A percentile compares a stretch with the other conserved stretches of the same genome.
Evolutionary conservation across 73 alveolate species (phyloP).

Genomic region (Tetrahymena elliotti): DNA sequence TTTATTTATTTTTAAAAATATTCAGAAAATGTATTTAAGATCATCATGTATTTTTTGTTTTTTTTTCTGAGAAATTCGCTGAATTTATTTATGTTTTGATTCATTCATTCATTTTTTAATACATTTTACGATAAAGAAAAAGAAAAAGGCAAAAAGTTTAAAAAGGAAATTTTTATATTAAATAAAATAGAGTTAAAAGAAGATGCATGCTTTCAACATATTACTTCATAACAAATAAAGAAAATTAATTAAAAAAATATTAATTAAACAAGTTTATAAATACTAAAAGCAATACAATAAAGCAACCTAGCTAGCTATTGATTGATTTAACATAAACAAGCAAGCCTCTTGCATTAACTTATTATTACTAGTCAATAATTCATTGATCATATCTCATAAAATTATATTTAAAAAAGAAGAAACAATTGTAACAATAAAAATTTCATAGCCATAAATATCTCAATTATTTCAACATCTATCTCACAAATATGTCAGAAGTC

Average conservation of each 20-base stretch:
- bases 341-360: not conserved
- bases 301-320: too few relatives aligned
- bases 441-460: not conserved
- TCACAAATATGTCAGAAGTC: not conserved
- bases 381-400: not conserved
- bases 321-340: not conserved
- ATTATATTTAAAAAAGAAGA: not conserved
- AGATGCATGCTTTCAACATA: not conserved
- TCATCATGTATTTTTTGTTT: too few relatives aligned
- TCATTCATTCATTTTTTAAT: not conserved
- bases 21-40: not conserved
- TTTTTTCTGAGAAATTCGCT: not conserved
- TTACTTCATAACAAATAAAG: not conserved
- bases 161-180: not conserved
- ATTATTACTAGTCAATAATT: not conserved
- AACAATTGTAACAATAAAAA: not conserved
- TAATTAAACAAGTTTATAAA: not conserved
- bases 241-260: too few relatives aligned
- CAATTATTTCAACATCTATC: not conserved
- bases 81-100: not conserved
- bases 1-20: not conserved
- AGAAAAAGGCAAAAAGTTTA: not conserved
- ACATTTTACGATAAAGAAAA: not conserved
- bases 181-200: not conserved
- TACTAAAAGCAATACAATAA: not conserved